phyloP scores from a whole-genome alignment of 192 early-diverging fungal genomes.

The Glomus cerebriforme region DNA sequence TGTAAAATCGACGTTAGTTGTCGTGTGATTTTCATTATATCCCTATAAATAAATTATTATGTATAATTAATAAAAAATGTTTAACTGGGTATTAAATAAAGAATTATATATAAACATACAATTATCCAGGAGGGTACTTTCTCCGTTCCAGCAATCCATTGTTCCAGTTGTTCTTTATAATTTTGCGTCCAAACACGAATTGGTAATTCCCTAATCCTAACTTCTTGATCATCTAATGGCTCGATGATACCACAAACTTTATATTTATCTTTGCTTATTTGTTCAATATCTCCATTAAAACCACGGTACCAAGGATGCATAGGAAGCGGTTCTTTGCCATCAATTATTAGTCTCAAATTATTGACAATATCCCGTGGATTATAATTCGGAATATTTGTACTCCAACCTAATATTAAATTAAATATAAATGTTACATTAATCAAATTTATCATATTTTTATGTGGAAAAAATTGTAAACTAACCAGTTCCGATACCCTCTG shows the following conservation, averaged over 20 bases:
- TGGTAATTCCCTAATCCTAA: constrained; percentile 90
- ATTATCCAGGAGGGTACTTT: constrained; percentile 69
- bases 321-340: constrained; percentile 62
- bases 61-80: background rate
- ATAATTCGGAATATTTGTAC: constrained; percentile 78
- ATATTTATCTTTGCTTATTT: constrained; percentile 57
- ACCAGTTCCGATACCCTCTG: constrained; percentile 96
- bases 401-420: constrained; percentile 54
- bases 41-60: constrained; percentile 40
- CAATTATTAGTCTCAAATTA: constrained; percentile 82
- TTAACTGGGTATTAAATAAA: background rate
- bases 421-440: background rate
- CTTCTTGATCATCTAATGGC: constrained; percentile 71
- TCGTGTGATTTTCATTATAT: constrained; percentile 73
- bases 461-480: background rate
- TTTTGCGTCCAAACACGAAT: constrained; percentile 84
- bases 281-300: constrained; percentile 80
- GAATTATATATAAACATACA: constrained; percentile 12
- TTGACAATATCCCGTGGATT: constrained; percentile 88
- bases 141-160: constrained; percentile 69
- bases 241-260: constrained; percentile 67
- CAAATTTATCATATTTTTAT: background rate
- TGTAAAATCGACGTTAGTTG: constrained; percentile 64
- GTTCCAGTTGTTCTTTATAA: constrained; percentile 87
- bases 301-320: constrained; percentile 97